phyloP scores from a whole-genome alignment of 805 yeast genomes.

The Debaryomyces castellii region DNA sequence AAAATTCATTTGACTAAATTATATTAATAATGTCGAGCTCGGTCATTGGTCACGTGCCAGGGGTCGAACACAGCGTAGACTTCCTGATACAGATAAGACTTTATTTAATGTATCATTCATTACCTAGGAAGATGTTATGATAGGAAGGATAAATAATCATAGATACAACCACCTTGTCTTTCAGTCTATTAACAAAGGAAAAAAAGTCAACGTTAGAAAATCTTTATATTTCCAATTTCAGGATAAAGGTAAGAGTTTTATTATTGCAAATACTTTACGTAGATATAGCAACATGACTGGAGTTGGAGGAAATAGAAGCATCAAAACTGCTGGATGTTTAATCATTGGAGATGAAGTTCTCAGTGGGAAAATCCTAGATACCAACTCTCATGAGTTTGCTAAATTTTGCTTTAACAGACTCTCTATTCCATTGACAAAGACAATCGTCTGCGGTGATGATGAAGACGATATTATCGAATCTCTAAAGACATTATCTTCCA shows the following conservation, averaged over 20 bases:
- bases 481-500: constrained; percentile 45
- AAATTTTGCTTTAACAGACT: constrained; percentile 59
- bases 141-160: not conserved
- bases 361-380: constrained; percentile 79
- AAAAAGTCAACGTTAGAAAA: not conserved
- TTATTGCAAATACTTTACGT: not conserved
- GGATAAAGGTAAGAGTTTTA: not conserved
- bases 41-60: not conserved
- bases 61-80: not conserved
- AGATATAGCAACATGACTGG: not conserved
- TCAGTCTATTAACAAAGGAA: not conserved
- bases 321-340: constrained; percentile 47
- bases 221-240: not conserved
- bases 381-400: constrained; percentile 74
- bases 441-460: constrained; percentile 78
- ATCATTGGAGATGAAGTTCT: constrained; percentile 87
- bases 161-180: not conserved
- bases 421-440: constrained; percentile 65
- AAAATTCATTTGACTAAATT: not conserved
- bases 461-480: constrained; percentile 59
- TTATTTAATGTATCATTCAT: not conserved
- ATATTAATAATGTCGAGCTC: not conserved
- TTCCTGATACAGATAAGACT: not conserved
- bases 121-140: not conserved
- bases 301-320: constrained; percentile 7